Evolutionary conservation across 352 stramenopile genomes (phyloP).

Genomic region (Phytophthora fragariaefolia): DNA sequence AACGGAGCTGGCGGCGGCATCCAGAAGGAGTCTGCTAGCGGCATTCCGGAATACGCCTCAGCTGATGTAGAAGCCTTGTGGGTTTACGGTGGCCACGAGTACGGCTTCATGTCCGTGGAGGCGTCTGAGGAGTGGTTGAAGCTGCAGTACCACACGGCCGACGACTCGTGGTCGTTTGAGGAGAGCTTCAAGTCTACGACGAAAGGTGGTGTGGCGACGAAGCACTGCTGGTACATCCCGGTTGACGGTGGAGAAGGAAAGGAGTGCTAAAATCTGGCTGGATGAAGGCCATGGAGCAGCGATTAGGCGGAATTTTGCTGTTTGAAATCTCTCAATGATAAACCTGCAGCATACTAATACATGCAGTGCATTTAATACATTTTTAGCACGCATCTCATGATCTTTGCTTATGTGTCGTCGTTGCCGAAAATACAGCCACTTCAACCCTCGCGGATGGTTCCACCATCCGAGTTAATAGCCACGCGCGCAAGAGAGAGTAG

Average conservation of each 20-base stretch:
- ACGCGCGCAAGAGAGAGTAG: background rate
- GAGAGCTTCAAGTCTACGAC: slow-evolving; percentile 58
- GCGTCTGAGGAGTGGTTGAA: slow-evolving; percentile 72
- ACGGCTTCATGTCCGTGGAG: slow-evolving; percentile 74
- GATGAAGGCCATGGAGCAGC: too few species aligned
- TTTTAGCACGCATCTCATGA: too few species aligned
- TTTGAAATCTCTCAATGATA: background rate
- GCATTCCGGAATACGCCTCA: slow-evolving; percentile 58
- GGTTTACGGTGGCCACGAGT: slow-evolving; percentile 68
- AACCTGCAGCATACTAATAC: too few species aligned
- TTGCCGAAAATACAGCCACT: background rate
- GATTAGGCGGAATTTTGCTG: background rate
- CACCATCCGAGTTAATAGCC: background rate
- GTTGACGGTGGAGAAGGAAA: slow-evolving; percentile 43
- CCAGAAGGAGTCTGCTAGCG: slow-evolving; percentile 77
- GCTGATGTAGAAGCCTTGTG: slow-evolving; percentile 63
- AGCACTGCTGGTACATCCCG: slow-evolving; percentile 85
- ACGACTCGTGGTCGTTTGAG: slow-evolving; percentile 66
- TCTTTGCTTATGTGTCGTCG: background rate
- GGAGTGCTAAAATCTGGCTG: slow-evolving; percentile 41
- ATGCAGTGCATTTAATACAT: too few species aligned
- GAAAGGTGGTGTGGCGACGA: slow-evolving; percentile 58
- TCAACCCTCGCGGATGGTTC: background rate
- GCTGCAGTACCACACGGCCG: slow-evolving; percentile 74
- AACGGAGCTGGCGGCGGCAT: slow-evolving; percentile 85